Evolutionary conservation across 2,329 filamentous ascomycete genomes (phyloP).

Genomic region (Paraphaeosphaeria sporulosa): DNA sequence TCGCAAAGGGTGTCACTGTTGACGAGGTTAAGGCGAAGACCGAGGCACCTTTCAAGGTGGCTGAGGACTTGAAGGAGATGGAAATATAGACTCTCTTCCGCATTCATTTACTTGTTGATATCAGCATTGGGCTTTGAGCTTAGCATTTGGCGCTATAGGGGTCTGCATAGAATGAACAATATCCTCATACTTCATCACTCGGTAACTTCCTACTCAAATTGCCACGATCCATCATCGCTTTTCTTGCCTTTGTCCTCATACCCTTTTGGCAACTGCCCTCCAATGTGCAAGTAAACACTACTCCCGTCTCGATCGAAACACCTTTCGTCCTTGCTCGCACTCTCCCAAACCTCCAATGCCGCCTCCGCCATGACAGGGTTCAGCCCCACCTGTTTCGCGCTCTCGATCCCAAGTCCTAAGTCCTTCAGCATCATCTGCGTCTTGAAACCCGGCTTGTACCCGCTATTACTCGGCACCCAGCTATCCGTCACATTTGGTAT

Average conservation of each 20-base stretch:
- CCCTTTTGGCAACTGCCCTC: slow-evolving; percentile 32
- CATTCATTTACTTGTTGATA: slow-evolving; percentile 6
- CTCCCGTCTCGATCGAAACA: slow-evolving; percentile 41
- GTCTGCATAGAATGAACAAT: background rate
- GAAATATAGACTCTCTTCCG: slow-evolving; percentile 24
- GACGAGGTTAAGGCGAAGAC: slow-evolving; percentile 90
- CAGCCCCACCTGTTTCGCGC: slow-evolving; percentile 35
- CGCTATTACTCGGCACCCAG: slow-evolving; percentile 44
- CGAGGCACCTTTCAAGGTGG: slow-evolving; percentile 81
- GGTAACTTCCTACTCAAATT: slow-evolving; percentile 22
- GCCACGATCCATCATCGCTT: slow-evolving; percentile 33
- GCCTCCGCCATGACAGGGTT: slow-evolving; percentile 38
- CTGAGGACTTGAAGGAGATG: slow-evolving; percentile 83
- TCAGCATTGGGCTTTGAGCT: slow-evolving; percentile 18
- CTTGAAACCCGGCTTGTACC: slow-evolving; percentile 43
- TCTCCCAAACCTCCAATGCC: slow-evolving; percentile 36
- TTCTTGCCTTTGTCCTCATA: slow-evolving; percentile 37
- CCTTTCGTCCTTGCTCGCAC: slow-evolving; percentile 30
- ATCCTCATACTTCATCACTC: background rate
- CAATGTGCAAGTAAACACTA: slow-evolving; percentile 42
- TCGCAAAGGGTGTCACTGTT: slow-evolving; percentile 86
- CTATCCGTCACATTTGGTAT: slow-evolving; percentile 40
- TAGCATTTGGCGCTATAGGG: slow-evolving; percentile 20
- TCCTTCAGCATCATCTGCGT: slow-evolving; percentile 48
- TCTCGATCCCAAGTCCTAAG: slow-evolving; percentile 38